Evolutionary conservation across 352 stramenopile genomes (phyloP).

Genomic region (Pythium periplocum): DNA sequence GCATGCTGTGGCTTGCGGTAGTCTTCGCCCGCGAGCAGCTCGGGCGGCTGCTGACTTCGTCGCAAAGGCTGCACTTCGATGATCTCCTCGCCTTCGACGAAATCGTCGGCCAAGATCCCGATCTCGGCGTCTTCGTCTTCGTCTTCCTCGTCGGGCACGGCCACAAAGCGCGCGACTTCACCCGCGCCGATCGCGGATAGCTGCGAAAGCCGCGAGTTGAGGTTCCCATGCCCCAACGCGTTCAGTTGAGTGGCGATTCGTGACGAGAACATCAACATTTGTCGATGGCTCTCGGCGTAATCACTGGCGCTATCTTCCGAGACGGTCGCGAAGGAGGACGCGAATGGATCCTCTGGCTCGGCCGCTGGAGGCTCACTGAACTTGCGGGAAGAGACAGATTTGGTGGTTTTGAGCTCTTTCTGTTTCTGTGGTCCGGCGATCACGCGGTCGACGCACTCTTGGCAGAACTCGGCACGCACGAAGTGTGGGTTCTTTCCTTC

Average conservation of each 20-base stretch:
- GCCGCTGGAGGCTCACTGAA: too few relatives aligned
- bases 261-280: slow-evolving; percentile 19
- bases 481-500: slow-evolving; percentile 6
- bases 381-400: too few relatives aligned
- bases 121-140: not conserved
- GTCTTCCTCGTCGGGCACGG: not conserved
- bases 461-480: slow-evolving; percentile 9
- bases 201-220: slow-evolving; percentile 7
- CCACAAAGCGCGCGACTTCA: not conserved
- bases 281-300: slow-evolving; percentile 14
- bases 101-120: not conserved
- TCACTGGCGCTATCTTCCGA: not conserved
- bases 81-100: slow-evolving; percentile 11
- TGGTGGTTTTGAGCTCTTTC: too few relatives aligned
- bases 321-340: slow-evolving; percentile 7
- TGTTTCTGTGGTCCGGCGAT: too few relatives aligned
- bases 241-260: slow-evolving; percentile 16
- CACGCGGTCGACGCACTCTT: slow-evolving; percentile 9
- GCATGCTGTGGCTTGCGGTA: slow-evolving; percentile 20
- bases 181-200: slow-evolving; percentile 15
- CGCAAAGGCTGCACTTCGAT: slow-evolving; percentile 15
- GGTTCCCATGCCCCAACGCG: slow-evolving; percentile 5
- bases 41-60: slow-evolving; percentile 14
- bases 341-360: not conserved
- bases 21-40: slow-evolving; percentile 23